Evolutionary conservation across 352 stramenopile species (phyloP).

Genomic region (Pythium phragmitis): DNA sequence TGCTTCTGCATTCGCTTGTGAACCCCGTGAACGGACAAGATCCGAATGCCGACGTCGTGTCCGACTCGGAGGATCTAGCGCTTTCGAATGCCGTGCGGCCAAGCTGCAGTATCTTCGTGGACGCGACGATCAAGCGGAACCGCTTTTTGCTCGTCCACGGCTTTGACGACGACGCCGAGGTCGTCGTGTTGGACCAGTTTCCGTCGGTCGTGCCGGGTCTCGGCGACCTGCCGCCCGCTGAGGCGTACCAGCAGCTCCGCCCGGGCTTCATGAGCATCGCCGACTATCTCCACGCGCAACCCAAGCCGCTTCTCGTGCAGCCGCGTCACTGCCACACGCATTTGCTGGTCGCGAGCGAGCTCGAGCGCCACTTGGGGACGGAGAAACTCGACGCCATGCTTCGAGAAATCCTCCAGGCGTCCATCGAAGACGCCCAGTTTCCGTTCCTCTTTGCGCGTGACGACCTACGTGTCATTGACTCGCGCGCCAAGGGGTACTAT

Average conservation of each 20-base stretch:
- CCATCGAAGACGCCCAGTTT: constrained; percentile 53
- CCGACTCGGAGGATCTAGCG: constrained; percentile 8
- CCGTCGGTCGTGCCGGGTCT: constrained; percentile 28
- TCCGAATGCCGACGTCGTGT: neutral
- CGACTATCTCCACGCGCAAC: constrained; percentile 25
- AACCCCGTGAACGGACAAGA: constrained; percentile 10
- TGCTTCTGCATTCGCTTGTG: constrained; percentile 26
- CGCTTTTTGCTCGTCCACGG: constrained; percentile 58
- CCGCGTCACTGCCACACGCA: constrained; percentile 52
- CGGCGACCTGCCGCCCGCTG: constrained; percentile 18
- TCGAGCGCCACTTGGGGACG: constrained; percentile 28
- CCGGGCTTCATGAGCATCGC: constrained; percentile 48
- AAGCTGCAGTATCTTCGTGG: constrained; percentile 58
- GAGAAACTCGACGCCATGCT: constrained; percentile 31
- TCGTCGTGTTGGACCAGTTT: constrained; percentile 50
- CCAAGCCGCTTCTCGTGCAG: constrained; percentile 35
- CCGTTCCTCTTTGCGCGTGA: constrained; percentile 55
- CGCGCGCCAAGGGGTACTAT: constrained; percentile 50
- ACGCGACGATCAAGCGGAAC: constrained; percentile 33
- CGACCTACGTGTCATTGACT: constrained; percentile 42
- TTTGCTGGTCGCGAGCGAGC: constrained; percentile 31
- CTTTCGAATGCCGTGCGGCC: constrained; percentile 15
- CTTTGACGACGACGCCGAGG: constrained; percentile 38
- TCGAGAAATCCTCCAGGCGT: constrained; percentile 35
- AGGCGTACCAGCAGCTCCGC: constrained; percentile 46